phyloP scores from a whole-genome alignment of 352 stramenopile species.

The Pythium vanterpoolii region DNA sequence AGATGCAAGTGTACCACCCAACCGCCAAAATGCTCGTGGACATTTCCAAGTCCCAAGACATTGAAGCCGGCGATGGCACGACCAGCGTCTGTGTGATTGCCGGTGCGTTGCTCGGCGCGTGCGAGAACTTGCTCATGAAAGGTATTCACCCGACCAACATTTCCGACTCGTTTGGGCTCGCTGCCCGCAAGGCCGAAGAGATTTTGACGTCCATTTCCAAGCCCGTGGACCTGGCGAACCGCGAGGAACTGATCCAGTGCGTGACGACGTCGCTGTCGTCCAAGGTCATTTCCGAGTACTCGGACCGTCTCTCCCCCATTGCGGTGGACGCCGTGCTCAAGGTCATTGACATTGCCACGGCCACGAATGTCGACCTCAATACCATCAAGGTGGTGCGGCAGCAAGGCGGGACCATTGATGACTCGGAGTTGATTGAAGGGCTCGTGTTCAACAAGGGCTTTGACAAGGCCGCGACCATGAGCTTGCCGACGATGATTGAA shows the following conservation, averaged over 20 bases:
- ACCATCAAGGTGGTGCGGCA: conserved; percentile 98
- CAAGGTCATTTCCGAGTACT: conserved; percentile 98
- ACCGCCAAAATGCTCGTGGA: conserved; percentile 99
- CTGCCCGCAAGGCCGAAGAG: conserved; percentile 84
- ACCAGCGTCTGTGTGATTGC: conserved; percentile 98
- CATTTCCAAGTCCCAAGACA: conserved; percentile 99
- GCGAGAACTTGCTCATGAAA: conserved; percentile 88
- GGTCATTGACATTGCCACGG: conserved; percentile 92
- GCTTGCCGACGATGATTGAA: conserved; percentile 81
- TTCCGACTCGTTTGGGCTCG: conserved; percentile 94
- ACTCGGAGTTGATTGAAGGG: conserved; percentile 97
- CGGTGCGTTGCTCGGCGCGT: conserved; percentile 97
- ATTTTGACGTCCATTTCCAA: conserved; percentile 89
- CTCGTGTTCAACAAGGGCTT: conserved; percentile 98
- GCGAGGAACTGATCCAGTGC: conserved; percentile 95
- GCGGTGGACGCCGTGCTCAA: conserved; percentile 98
- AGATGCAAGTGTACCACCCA: conserved; percentile 99
- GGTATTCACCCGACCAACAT: conserved; percentile 99
- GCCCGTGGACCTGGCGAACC: conserved; percentile 93
- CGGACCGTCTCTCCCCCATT: conserved; percentile 96
- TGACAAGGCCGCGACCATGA: conserved; percentile 65
- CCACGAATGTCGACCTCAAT: conserved; percentile 97
- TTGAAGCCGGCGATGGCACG: conserved; percentile 97
- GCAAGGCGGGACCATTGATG: conserved; percentile 98
- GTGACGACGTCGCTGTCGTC: conserved; percentile 98